A percentile compares a stretch with the other conserved stretches of the same genome.
These are phyloP conservation scores for Ganoderma meredithae DNA, from an alignment of 1,284 basidiomycete species.

Conservation along the genomic window DNA sequence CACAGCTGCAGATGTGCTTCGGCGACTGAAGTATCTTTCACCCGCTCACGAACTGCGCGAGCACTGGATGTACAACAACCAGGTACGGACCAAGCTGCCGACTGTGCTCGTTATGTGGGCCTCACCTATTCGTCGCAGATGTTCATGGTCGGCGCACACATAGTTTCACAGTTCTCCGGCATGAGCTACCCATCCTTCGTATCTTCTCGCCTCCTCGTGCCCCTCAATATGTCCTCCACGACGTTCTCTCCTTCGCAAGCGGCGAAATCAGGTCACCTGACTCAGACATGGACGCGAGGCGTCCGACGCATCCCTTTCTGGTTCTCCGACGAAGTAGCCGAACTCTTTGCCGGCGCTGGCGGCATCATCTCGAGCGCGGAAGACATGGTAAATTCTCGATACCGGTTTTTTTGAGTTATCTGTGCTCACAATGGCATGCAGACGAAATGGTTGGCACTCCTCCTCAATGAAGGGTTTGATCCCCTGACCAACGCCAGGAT, in stretches of 20 bases:
- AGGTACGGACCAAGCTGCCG: slow-evolving; percentile 36
- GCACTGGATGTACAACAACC: slow-evolving; percentile 52
- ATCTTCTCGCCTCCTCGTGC: slow-evolving; percentile 40
- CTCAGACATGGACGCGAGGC: slow-evolving; percentile 41
- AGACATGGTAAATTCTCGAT: slow-evolving; percentile 38
- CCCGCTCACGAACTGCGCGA: slow-evolving; percentile 48
- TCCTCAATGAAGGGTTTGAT: slow-evolving; percentile 41
- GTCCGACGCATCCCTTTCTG: slow-evolving; percentile 40
- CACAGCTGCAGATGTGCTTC: slow-evolving; percentile 38
- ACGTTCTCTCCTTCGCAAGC: slow-evolving; percentile 47
- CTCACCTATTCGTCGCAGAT: slow-evolving; percentile 11
- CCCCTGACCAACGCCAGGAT: slow-evolving; percentile 39
- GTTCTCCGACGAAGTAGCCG: slow-evolving; percentile 35
- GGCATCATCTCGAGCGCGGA: slow-evolving; percentile 43
- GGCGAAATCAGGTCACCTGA: slow-evolving; percentile 40
- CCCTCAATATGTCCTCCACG: slow-evolving; percentile 44
- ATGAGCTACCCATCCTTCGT: slow-evolving; percentile 42
- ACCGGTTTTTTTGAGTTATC: not conserved
- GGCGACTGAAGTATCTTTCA: slow-evolving; percentile 16
- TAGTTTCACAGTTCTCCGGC: slow-evolving; percentile 46
- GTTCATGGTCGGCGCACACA: slow-evolving; percentile 36
- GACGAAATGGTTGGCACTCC: slow-evolving; percentile 42
- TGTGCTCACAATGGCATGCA: slow-evolving; percentile 16
- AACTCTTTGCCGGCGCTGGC: slow-evolving; percentile 42
- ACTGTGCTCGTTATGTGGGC: not conserved